A percentile compares a stretch with the other conserved stretches of the same genome.
phyloP scores from a whole-genome alignment of 176 grass and related monocot genomes.

The Puya raimondii region DNA sequence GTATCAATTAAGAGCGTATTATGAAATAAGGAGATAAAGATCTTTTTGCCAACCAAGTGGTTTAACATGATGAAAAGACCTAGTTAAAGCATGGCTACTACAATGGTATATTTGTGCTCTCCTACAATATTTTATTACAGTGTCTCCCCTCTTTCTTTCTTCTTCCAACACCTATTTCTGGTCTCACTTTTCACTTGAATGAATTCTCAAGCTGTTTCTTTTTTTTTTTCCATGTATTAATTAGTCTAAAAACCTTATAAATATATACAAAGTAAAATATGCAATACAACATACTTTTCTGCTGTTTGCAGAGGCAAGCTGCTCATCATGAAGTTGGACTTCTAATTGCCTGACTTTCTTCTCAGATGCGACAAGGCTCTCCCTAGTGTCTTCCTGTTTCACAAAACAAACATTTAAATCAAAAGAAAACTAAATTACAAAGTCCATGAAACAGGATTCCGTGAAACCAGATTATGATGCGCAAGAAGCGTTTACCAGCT shows the following conservation, averaged over 20 bases:
- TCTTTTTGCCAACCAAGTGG: no score
- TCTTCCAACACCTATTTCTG: no score
- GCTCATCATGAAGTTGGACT: constrained; percentile 69
- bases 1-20: constrained; percentile 3
- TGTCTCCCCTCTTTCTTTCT: no score
- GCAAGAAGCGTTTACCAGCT: constrained; percentile 51
- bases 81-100: no score
- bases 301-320: constrained; percentile 43
- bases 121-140: no score
- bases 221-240: no score
- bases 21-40: not conserved
- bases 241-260: no score
- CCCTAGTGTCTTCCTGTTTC: constrained; percentile 72
- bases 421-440: not conserved
- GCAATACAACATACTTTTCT: constrained; percentile 42
- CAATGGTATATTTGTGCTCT: no score
- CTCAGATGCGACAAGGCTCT: constrained; percentile 83
- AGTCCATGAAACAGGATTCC: no score
- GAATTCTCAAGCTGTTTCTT: no score
- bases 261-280: not conserved
- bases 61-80: no score
- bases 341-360: constrained; percentile 82
- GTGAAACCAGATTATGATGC: not conserved
- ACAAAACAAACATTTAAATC: constrained; percentile 18
- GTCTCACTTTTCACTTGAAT: no score